Evolutionary conservation across 2,329 filamentous ascomycete species (phyloP), one percentile per base, ranked within the genome.

Genomic region (Aureobasidium sp.): DNA sequence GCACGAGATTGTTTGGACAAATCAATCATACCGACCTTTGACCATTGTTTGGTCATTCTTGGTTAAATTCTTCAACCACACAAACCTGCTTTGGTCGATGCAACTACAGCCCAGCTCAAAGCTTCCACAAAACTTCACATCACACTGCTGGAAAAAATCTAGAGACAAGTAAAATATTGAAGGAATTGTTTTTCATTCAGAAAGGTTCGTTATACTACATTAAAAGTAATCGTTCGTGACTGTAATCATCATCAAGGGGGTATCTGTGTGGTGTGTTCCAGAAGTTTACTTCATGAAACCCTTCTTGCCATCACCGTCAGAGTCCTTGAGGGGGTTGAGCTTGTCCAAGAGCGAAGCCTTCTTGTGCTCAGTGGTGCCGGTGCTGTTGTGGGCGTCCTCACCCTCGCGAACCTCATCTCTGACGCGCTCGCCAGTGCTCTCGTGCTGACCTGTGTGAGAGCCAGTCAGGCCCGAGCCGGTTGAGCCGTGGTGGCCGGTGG

Each of bases 291-390:
- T 71, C 78, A 82, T 80, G 66, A 84, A 67, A 2, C 81, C 82
- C 40, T 74, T 72, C 75, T 83, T 82, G 62, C 82, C 82, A 70
- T 85, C 81, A 47, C 79, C 74, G 65, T 83, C 75, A 31, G 81
- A 64, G 67, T 85, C 81, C 45, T 73, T 76, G 70, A 73, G 76
- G 1, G 82, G 82, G 72, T 85, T 84, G 33, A 85, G 62, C 68
- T 78, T 80, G 62, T 83, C 76, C 70, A 81, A 68, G 64, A 85
- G 64, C 12, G 74, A 73, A 2, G 81, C 75, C 72, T 82, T 82
- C 57, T 71, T 40, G 48, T 44, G 67, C 35, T 67, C 65, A 27
- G 58, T 35, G 14, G 53, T 65, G 56, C 60, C 64, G 33, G 54
- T 53, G 47, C 17, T 44, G 54, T 58, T 27, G 40, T 45, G 39